These are phyloP conservation scores for Canariomyces notabilis DNA, from an alignment of 2,329 filamentous ascomycete genomes.

Conservation along the genomic window DNA sequence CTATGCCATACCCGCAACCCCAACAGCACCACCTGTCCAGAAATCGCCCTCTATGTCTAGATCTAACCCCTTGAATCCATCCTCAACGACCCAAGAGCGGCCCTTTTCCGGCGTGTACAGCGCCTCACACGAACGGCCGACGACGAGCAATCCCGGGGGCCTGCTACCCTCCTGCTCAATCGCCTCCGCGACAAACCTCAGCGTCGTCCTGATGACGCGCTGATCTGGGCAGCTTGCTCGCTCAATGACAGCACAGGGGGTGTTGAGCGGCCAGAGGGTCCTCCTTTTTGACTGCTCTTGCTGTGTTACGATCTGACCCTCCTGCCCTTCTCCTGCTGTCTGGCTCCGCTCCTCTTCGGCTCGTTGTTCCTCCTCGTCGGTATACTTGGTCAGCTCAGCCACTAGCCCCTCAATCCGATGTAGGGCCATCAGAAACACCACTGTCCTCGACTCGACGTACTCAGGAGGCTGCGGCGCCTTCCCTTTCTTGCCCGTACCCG, in stretches of 20 bases:
- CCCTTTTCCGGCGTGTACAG: conserved; percentile 54
- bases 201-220: conserved; percentile 80
- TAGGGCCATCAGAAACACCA: conserved; percentile 92
- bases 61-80: conserved; percentile 68
- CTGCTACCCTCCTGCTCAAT: conserved; percentile 85
- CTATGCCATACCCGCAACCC: conserved; percentile 11
- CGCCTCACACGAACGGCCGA: conserved; percentile 78
- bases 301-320: conserved; percentile 24
- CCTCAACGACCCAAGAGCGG: conserved; percentile 77
- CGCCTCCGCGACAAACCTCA: conserved; percentile 72
- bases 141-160: conserved; percentile 82
- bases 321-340: conserved; percentile 27
- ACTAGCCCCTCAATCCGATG: conserved; percentile 76
- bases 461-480: conserved; percentile 74
- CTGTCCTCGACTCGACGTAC: conserved; percentile 70
- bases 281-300: conserved; percentile 22
- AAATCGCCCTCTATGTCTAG: conserved; percentile 28
- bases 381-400: conserved; percentile 56
- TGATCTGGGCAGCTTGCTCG: conserved; percentile 92
- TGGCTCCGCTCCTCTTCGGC: conserved; percentile 15
- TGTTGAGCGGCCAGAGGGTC: conserved; percentile 63
- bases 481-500: conserved; percentile 89
- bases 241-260: conserved; percentile 89
- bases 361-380: conserved; percentile 26
- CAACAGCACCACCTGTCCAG: conserved; percentile 2